These are phyloP conservation scores for Plasmodium cynomolgi DNA, from an alignment of 169 alveolate species.

Conservation along the genomic window DNA sequence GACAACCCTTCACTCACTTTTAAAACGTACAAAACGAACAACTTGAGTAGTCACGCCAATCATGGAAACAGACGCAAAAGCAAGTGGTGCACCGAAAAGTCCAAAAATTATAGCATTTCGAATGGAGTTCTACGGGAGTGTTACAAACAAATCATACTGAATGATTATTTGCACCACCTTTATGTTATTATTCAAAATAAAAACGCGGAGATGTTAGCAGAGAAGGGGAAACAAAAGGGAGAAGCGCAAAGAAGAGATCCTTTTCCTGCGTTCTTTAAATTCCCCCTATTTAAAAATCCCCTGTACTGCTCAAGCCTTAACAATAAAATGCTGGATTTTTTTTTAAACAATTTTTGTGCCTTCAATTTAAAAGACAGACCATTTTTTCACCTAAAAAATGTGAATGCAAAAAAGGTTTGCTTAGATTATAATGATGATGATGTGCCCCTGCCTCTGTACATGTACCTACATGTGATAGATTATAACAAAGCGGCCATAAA, in stretches of 20 bases:
- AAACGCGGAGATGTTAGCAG: slow-evolving; percentile 6
- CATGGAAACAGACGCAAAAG: not conserved
- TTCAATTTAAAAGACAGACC: slow-evolving; percentile 38
- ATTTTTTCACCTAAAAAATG: slow-evolving; percentile 24
- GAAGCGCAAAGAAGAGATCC: not conserved
- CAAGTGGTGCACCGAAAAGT: not conserved
- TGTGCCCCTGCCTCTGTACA: slow-evolving; percentile 24
- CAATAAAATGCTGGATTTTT: slow-evolving; percentile 32
- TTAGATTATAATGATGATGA: slow-evolving; percentile 2
- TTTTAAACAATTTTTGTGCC: slow-evolving; percentile 58
- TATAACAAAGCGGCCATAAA: slow-evolving; percentile 72
- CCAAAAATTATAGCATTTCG: slow-evolving; percentile 56
- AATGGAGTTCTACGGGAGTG: slow-evolving; percentile 28
- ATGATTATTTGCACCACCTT: slow-evolving; percentile 50
- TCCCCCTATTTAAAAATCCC: slow-evolving; percentile 14
- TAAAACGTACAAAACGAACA: slow-evolving; percentile 2
- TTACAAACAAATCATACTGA: slow-evolving; percentile 25
- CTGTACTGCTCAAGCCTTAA: not conserved
- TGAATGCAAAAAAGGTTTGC: not conserved
- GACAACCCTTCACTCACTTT: not conserved
- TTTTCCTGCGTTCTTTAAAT: not conserved
- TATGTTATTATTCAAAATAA: slow-evolving; percentile 34
- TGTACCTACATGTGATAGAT: slow-evolving; percentile 67
- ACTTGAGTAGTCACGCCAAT: not conserved
- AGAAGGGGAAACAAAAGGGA: not conserved